A percentile compares a stretch with the other conserved stretches of the same genome.
These are phyloP conservation scores for Rhodotorula sp. DNA, from an alignment of 1,284 basidiomycete genomes.

Conservation along the genomic window DNA sequence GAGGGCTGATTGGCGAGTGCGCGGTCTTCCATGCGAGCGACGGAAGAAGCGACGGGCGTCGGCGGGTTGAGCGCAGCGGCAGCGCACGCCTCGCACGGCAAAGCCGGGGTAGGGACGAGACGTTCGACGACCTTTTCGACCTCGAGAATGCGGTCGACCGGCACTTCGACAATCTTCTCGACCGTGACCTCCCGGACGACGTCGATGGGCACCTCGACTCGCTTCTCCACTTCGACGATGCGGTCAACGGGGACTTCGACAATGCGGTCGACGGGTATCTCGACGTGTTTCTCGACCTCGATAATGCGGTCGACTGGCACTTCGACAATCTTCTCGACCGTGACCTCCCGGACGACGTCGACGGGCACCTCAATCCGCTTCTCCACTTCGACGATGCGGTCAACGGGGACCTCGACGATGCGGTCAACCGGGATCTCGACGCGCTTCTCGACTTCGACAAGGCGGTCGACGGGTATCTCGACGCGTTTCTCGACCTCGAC, in stretches of 20 bases:
- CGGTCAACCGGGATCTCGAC: not conserved
- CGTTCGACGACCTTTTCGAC: conserved; percentile 14
- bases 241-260: conserved; percentile 26
- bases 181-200: not conserved
- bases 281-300: conserved; percentile 26
- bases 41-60: not conserved
- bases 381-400: conserved; percentile 2
- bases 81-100: not conserved
- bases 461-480: conserved; percentile 1
- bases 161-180: conserved; percentile 43
- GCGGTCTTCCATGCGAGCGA: conserved; percentile 33
- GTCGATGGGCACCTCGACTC: conserved; percentile 50
- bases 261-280: conserved; percentile 25
- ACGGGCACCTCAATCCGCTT: conserved; percentile 1
- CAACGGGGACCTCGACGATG: conserved; percentile 2
- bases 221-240: not conserved
- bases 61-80: not conserved
- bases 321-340: not conserved
- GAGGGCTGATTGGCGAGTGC: conserved; percentile 29
- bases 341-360: conserved; percentile 13
- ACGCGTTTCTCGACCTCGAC: conserved; percentile 4
- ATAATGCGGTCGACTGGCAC: conserved; percentile 22
- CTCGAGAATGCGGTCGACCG: conserved; percentile 17
- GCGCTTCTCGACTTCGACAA: conserved; percentile 36
- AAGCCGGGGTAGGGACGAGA: not conserved